A percentile compares a stretch with the other conserved stretches of the same genome.
Conservation (phyloP, 495 filamentous ascomycete species). For the Pseudevernia furfuracea region DNA sequence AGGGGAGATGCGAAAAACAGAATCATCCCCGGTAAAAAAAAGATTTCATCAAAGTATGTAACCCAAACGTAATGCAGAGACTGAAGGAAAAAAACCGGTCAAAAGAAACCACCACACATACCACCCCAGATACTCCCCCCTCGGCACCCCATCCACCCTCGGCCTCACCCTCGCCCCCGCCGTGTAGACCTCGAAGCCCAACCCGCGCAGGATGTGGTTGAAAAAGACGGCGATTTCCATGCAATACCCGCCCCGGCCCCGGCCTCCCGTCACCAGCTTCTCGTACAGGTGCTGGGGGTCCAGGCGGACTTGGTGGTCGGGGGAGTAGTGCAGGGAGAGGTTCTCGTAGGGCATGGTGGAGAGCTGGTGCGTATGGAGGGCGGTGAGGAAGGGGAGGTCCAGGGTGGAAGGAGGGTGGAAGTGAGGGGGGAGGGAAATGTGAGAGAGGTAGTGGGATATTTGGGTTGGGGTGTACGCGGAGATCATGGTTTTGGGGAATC, state of each 20-base stretch:
- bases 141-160: constrained; percentile 46
- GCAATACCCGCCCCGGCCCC: neutral
- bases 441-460: neutral
- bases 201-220: neutral
- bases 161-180: constrained; percentile 37
- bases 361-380: constrained; percentile 24
- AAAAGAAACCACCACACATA: constrained; percentile 15
- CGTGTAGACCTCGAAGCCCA: constrained; percentile 35
- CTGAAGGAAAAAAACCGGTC: too few relatives aligned
- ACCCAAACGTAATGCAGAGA: too few relatives aligned
- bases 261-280: neutral
- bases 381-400: constrained; percentile 29
- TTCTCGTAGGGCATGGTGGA: constrained; percentile 65
- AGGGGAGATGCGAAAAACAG: too few relatives aligned
- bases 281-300: constrained; percentile 42
- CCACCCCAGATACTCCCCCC: constrained; percentile 21
- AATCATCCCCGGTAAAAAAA: too few relatives aligned
- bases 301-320: constrained; percentile 43
- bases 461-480: neutral
- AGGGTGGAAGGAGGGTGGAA: neutral
- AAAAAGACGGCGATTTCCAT: neutral
- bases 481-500: neutral
- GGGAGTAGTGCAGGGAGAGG: constrained; percentile 48
- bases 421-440: neutral
- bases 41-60: too few relatives aligned